Conservation (phyloP, 1,284 basidiomycete species). For the Ceratobasidium sp. region DNA sequence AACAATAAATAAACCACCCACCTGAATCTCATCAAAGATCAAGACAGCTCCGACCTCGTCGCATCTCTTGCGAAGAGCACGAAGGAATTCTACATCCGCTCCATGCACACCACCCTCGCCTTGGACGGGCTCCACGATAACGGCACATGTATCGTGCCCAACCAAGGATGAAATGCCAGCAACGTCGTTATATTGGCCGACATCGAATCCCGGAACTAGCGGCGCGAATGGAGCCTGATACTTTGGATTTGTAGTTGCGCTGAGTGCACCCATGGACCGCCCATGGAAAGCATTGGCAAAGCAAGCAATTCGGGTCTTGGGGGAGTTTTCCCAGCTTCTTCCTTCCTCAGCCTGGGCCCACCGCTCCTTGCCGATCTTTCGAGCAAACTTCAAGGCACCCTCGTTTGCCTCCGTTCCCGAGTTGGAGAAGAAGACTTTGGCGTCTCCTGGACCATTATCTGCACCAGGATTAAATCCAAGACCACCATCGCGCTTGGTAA, state of each 20-base stretch:
- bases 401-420: constrained; percentile 96
- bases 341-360: constrained; percentile 55
- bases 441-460: constrained; percentile 47
- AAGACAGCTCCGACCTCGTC: constrained; percentile 91
- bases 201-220: constrained; percentile 85
- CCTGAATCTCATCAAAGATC: constrained; percentile 99
- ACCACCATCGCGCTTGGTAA: constrained; percentile 80
- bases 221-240: constrained; percentile 96
- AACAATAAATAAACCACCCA: constrained; percentile 51
- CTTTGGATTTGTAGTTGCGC: constrained; percentile 91
- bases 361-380: constrained; percentile 86
- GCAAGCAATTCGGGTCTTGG: constrained; percentile 85
- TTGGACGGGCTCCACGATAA: constrained; percentile 94
- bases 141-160: constrained; percentile 82
- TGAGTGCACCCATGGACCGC: constrained; percentile 91
- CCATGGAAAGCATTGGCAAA: constrained; percentile 96
- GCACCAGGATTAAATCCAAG: constrained; percentile 62
- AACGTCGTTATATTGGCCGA: constrained; percentile 80
- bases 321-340: constrained; percentile 48
- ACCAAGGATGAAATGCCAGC: constrained; percentile 65
- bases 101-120: constrained; percentile 93
- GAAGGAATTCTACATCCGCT: constrained; percentile 79
- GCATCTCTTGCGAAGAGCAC: constrained; percentile 81
- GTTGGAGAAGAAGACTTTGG: constrained; percentile 93
- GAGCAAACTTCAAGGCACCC: constrained; percentile 94